These are phyloP conservation scores for Hyaloscypha variabilis DNA, from an alignment of 495 filamentous ascomycete species.

Conservation along the genomic window DNA sequence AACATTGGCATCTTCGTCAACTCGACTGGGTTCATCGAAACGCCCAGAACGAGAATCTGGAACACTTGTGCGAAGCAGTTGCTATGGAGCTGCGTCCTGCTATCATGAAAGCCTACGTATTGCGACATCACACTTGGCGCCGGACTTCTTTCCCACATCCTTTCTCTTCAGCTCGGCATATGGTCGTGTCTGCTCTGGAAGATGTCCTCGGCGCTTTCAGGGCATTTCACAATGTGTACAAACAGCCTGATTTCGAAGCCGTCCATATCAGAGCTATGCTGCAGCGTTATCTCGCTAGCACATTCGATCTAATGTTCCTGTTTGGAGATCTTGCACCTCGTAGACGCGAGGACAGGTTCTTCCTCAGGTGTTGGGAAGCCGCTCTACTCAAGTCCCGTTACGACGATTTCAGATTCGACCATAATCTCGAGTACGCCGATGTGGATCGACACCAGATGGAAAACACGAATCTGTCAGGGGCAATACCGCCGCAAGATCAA, in stretches of 20 bases:
- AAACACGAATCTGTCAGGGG: neutral
- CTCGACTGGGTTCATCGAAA: neutral
- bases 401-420: neutral
- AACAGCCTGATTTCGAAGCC: neutral
- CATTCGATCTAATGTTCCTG: neutral
- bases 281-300: neutral
- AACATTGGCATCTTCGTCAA: neutral
- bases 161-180: neutral
- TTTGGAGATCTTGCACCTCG: neutral
- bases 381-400: neutral
- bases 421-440: neutral
- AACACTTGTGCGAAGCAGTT: neutral
- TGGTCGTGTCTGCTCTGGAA: neutral
- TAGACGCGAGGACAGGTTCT: neutral
- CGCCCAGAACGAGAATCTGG: neutral
- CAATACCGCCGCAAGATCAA: neutral
- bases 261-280: neutral
- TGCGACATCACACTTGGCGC: neutral
- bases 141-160: neutral
- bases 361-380: neutral
- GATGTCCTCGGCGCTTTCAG: neutral
- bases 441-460: neutral
- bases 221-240: neutral
- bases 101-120: neutral
- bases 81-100: neutral